A percentile compares a stretch with the other conserved stretches of the same genome.
These are phyloP conservation scores for Henckelia pumila DNA, from an alignment of 257 asterid genomes.

Conservation along the genomic window DNA sequence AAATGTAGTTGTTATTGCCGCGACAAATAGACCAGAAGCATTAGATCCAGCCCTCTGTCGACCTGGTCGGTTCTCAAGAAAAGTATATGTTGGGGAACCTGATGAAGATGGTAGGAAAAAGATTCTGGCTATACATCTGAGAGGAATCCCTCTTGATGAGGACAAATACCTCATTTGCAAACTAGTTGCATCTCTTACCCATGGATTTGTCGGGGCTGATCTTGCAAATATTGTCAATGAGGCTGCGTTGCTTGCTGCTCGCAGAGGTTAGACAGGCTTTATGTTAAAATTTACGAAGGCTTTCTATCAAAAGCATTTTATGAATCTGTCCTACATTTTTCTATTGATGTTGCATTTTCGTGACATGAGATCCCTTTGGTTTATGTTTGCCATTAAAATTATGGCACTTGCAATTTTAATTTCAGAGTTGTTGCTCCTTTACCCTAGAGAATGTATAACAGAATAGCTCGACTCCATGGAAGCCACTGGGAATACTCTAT, in stretches of 20 bases:
- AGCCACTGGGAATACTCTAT: not conserved
- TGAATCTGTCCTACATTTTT: too few species aligned
- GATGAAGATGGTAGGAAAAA: slow-evolving; percentile 89
- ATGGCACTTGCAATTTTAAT: not conserved
- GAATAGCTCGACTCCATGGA: not conserved
- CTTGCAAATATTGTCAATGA: slow-evolving; percentile 94
- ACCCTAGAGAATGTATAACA: not conserved
- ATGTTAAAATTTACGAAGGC: not conserved
- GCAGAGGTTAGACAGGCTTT: slow-evolving; percentile 61
- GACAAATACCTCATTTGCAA: slow-evolving; percentile 65
- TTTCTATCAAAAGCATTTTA: too few species aligned
- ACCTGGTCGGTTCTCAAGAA: slow-evolving; percentile 97
- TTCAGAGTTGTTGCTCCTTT: not conserved
- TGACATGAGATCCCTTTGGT: not conserved
- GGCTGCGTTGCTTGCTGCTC: slow-evolving; percentile 93
- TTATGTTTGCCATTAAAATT: not conserved
- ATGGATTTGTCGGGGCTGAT: slow-evolving; percentile 92
- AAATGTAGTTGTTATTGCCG: slow-evolving; percentile 83
- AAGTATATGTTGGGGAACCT: slow-evolving; percentile 93
- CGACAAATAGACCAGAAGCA: slow-evolving; percentile 96
- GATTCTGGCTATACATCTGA: slow-evolving; percentile 83
- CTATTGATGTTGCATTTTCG: not conserved
- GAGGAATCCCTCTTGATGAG: slow-evolving; percentile 91
- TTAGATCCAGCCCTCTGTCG: slow-evolving; percentile 94
- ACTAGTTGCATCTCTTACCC: slow-evolving; percentile 87